Base-by-base conservation (phyloP, 192 early-diverging fungal species). In the Backusella psychrophila region DNA sequence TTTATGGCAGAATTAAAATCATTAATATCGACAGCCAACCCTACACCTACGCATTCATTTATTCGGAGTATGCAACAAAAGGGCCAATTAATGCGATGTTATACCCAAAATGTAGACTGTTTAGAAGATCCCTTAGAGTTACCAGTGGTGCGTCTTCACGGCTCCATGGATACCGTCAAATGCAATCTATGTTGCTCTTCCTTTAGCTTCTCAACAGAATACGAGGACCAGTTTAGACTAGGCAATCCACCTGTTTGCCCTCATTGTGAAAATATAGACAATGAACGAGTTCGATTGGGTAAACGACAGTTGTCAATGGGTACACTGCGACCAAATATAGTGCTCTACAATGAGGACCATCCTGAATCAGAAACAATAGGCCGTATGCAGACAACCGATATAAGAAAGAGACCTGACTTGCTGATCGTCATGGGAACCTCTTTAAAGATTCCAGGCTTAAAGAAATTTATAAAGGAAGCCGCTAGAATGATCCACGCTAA, bases 41-140 rank as follows among this genome's bases (percentile, higher is more conserved):
- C 90, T 29, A 96, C 98, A 6, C 90, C 89, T 1, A 95, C 97
- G 6, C 98, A 99, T 81, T 73, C 82, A 38, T 98, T 98, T 77
- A 89, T 99, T 75, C 91, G 92, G 67, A 78, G 86, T 56, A 80
- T 99, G 2, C 87, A 92, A 23, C 89, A 93, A 26, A 79, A 82
- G 8, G 91, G 92, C 19, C 92, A 94, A 81, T 87, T 99, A 9
- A 74, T 96, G 29, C 84, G 98, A 6, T 96, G 94, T 81, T 99
- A 99, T 71, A 98, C 98, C 15, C 97, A 97, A 84, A 99, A 99
- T 82, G 98, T 98, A 74, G 98, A 99, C 76, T 91, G 93, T 76
- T 85, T 99, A 14, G 97, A 99, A 78, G 88, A 89, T 65, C 86
- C 89, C 17, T 84, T 94, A 3, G 90, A 91, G 17, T 73, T 95